Conservation (phyloP, 2,329 filamentous ascomycete species). For the Stachybotrys elegans region DNA sequence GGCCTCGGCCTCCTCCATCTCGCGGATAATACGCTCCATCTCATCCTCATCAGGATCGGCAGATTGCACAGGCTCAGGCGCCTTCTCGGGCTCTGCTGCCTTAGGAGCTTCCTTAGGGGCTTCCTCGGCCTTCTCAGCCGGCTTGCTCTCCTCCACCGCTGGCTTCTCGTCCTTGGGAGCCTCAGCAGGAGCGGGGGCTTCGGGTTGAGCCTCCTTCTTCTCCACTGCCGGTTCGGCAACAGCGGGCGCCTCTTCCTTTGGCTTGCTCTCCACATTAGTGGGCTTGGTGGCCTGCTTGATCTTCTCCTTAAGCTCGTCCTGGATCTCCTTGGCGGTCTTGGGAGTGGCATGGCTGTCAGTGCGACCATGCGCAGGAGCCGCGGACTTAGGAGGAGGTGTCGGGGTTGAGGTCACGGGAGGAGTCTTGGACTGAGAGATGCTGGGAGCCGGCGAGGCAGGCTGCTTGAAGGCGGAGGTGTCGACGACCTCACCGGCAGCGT, state of each 20-base stretch:
- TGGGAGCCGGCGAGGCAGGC: conserved; percentile 51
- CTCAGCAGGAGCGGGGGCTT: conserved; percentile 20
- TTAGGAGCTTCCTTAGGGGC: conserved; percentile 22
- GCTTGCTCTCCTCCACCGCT: conserved; percentile 12
- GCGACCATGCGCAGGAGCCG: conserved; percentile 63
- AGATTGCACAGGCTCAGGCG: conserved; percentile 21
- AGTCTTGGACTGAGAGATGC: conserved; percentile 54
- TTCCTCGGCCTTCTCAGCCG: conserved; percentile 16
- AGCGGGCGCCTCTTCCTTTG: conserved; percentile 22
- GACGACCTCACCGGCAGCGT: conserved; percentile 71
- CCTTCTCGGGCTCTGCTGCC: conserved; percentile 21
- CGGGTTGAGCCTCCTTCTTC: conserved; percentile 15
- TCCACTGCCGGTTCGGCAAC: conserved; percentile 25
- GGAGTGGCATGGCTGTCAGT: conserved; percentile 61
- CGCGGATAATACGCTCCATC: conserved; percentile 54
- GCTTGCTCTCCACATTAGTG: conserved; percentile 20
- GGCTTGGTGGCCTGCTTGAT: conserved; percentile 57
- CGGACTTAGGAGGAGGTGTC: conserved; percentile 73
- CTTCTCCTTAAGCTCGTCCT: conserved; percentile 76
- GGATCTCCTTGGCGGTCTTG: conserved; percentile 78
- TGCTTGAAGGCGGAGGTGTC: conserved; percentile 59
- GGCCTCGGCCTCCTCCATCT: conserved; percentile 55
- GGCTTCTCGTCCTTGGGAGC: conserved; percentile 20
- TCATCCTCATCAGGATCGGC: conserved; percentile 47
- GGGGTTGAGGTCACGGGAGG: conserved; percentile 69